Base-by-base conservation (phyloP, 192 early-diverging fungal genomes). In the Rhizoclosmatium sp. region DNA sequence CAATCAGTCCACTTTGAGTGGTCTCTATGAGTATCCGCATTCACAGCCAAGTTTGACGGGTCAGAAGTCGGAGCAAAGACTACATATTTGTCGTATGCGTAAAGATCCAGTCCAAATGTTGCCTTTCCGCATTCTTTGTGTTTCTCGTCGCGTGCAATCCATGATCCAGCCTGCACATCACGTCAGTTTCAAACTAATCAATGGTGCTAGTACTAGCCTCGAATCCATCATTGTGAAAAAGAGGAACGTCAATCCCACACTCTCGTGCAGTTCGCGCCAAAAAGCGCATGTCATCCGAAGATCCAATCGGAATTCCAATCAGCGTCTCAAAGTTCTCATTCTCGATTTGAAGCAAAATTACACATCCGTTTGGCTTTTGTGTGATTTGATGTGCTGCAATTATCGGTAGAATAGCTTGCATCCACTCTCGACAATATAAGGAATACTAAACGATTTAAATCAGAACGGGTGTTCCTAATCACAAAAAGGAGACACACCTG, bases 161-260 rank as follows among this genome's bases (percentile, higher is more conserved):
- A 93, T 1, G 88, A 87, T 41, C 90, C 93, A 61, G 88, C 70
- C 77, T 78, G 65, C 46, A 31, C 31, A 31, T 31, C 31, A 31
- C 31, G 31, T 31, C 39, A 68, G 66, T 62, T 54, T 54, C 31
- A 31, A 31, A 31, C 31, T 31, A 31, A 31, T 31, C 31, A 31
- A 31, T 31, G 31, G 31, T 31, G 31, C 31, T 7, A 54, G 9
- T 54, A 7, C 9, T 54, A 14, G 73, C 82, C 79, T 94, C 93
- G 77, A 89, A 90, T 0, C 87, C 91, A 79, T 97, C 94, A 80
- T 97, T 97, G 31, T 93, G 94, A 67, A 94, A 93, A 21, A 97
- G 82, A 12, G 95, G 95, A 1, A 93, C 91, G 12, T 89, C 92
- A 21, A 95, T 92, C 2, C 90, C 86, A 54, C 89, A 88, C 81